Percentiles rank a stretch among this genome's conserved stretches.
Evolutionary conservation across 306 rosid genomes (phyloP).

Genomic region (Rubus parviflorus): DNA sequence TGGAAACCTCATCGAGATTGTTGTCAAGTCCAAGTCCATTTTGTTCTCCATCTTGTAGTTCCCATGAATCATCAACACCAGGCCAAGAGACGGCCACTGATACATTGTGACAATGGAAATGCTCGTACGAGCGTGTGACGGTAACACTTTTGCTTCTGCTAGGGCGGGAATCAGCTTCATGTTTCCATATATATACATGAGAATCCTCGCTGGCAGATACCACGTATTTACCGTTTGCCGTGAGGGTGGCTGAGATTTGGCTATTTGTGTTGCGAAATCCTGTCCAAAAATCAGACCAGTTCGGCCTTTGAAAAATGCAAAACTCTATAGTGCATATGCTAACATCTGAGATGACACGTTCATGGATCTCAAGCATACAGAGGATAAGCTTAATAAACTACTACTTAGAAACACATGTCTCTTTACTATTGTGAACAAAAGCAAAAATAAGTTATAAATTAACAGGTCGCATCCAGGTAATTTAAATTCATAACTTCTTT

Average conservation of each 20-base stretch:
- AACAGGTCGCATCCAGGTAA: not conserved
- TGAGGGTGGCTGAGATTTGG: slow-evolving; percentile 81
- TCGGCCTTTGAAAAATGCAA: slow-evolving; percentile 18
- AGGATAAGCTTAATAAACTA: not conserved
- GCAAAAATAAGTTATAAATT: not conserved
- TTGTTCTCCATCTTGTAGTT: slow-evolving; percentile 52
- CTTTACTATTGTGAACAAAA: not conserved
- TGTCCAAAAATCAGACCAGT: slow-evolving; percentile 43
- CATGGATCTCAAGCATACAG: slow-evolving; percentile 3
- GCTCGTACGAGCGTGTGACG: slow-evolving; percentile 71
- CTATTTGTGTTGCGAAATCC: slow-evolving; percentile 87
- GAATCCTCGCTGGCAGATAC: slow-evolving; percentile 97
- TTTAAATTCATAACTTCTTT: not conserved
- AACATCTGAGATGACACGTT: slow-evolving; percentile 1
- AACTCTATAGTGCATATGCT: slow-evolving; percentile 24
- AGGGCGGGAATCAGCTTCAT: slow-evolving; percentile 88
- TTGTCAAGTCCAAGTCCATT: slow-evolving; percentile 41
- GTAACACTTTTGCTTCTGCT: slow-evolving; percentile 73
- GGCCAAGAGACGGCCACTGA: slow-evolving; percentile 96
- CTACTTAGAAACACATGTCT: not conserved
- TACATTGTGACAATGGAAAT: slow-evolving; percentile 91
- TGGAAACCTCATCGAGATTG: slow-evolving; percentile 52
- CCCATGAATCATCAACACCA: slow-evolving; percentile 74
- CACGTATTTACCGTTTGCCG: slow-evolving; percentile 77
- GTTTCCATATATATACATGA: slow-evolving; percentile 91